These are phyloP conservation scores for Phytophthora pseudosyringae DNA, from an alignment of 352 stramenopile species.

Conservation along the genomic window DNA sequence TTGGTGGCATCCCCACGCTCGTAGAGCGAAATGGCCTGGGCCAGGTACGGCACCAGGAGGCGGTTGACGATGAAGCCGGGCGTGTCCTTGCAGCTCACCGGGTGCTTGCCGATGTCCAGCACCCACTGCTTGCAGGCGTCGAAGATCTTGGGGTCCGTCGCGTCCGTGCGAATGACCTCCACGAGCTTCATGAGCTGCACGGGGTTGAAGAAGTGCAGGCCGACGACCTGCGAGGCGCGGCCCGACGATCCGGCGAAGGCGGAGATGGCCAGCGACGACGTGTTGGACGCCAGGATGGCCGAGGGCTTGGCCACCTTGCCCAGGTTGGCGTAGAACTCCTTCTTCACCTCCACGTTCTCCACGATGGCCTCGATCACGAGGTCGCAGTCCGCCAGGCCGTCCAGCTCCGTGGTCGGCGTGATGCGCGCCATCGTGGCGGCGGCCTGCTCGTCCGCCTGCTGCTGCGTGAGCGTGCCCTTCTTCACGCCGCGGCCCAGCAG, in stretches of 20 bases:
- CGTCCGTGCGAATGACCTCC: slow-evolving; percentile 96
- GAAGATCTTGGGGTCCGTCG: slow-evolving; percentile 93
- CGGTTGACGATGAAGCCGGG: slow-evolving; percentile 99
- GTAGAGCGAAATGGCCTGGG: slow-evolving; percentile 93
- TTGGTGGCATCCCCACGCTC: slow-evolving; percentile 95
- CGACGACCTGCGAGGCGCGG: slow-evolving; percentile 92
- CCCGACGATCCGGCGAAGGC: slow-evolving; percentile 95
- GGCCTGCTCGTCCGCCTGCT: slow-evolving; percentile 76
- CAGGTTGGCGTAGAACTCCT: slow-evolving; percentile 94
- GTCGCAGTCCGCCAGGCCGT: slow-evolving; percentile 91
- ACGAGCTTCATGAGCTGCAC: slow-evolving; percentile 96
- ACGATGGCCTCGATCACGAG: slow-evolving; percentile 98
- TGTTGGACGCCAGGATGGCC: slow-evolving; percentile 98
- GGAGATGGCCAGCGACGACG: slow-evolving; percentile 93
- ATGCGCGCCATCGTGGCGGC: slow-evolving; percentile 80
- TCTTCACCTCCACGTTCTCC: slow-evolving; percentile 96
- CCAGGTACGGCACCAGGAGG: slow-evolving; percentile 77
- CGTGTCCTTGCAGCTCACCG: slow-evolving; percentile 95
- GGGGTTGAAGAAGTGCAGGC: slow-evolving; percentile 99
- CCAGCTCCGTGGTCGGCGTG: slow-evolving; percentile 89
- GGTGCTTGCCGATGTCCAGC: slow-evolving; percentile 93
- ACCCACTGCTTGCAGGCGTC: slow-evolving; percentile 93
- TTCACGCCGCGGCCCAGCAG: slow-evolving; percentile 83
- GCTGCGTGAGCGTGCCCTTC: slow-evolving; percentile 87
- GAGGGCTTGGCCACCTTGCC: slow-evolving; percentile 89